Percentiles rank a stretch among this genome's conserved stretches.
Conservation (phyloP, 1,139 yeast genomes). For the Candida frijolesensis region DNA sequence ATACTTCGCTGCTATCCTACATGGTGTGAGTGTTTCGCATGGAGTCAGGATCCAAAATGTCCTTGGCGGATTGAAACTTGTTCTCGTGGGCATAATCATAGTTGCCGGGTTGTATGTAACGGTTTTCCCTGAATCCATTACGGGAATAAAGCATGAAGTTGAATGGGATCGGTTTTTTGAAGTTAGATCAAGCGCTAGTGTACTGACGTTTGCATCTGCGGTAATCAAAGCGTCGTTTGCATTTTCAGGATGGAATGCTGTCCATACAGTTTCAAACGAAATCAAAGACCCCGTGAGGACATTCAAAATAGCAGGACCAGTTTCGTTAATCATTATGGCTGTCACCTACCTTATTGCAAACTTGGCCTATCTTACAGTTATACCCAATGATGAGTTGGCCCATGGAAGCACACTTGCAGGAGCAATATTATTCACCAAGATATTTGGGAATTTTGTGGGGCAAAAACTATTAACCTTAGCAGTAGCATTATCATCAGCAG, state of each 20-base stretch:
- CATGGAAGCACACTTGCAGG: constrained; percentile 61
- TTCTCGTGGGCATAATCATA: constrained; percentile 49
- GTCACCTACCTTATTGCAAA: constrained; percentile 57
- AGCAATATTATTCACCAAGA: constrained; percentile 55
- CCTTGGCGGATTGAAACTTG: constrained; percentile 56
- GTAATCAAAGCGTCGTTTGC: constrained; percentile 62
- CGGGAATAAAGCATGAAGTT: constrained; percentile 45
- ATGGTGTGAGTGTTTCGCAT: constrained; percentile 54
- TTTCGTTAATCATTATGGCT: constrained; percentile 49
- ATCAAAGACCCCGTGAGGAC: constrained; percentile 60
- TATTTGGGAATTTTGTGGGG: constrained; percentile 56
- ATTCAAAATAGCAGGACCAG: constrained; percentile 62
- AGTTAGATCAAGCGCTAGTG: constrained; percentile 30
- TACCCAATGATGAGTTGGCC: constrained; percentile 55
- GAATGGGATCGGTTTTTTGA: constrained; percentile 33
- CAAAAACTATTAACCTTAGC: constrained; percentile 55
- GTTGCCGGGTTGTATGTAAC: constrained; percentile 53
- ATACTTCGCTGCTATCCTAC: constrained; percentile 45
- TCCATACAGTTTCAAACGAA: constrained; percentile 64
- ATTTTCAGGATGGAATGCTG: constrained; percentile 66
- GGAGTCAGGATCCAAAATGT: constrained; percentile 59
- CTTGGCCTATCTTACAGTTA: constrained; percentile 56
- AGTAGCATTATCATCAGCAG: constrained; percentile 61
- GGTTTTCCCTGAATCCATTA: constrained; percentile 42
- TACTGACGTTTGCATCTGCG: constrained; percentile 55